Evolutionary conservation across 768 basidiomycete genomes (phyloP), one percentile per base, ranked within the genome.

Genomic region (Naganishia onofrii): DNA sequence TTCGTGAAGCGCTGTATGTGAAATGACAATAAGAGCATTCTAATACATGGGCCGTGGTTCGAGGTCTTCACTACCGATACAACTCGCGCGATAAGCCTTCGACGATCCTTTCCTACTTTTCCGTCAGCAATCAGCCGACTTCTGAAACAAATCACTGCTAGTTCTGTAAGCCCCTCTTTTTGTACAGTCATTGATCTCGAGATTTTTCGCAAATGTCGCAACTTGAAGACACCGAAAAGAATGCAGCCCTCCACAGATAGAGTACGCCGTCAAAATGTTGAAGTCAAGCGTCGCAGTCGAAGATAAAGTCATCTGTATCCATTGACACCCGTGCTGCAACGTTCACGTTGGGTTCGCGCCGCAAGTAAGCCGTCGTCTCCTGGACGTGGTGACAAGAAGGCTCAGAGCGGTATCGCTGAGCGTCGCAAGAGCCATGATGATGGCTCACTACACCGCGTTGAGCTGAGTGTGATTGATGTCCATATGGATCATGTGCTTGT

Each of bases 211-310:
- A 36, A 36, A 36, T 5, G 12, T 12, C 12, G 36, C 42, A 42
- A 7, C 15, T 42, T 15, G 9, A 42, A 42, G 15, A 42, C 13
- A 42, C 42, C 42, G 5, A 15, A 42, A 42, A 8, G 42, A 42
- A 42, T 42, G 42, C 15, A 42, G 42, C 13, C 42, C 42, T 8
- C 42, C 15, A 42, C 7, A 4, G 13, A 46, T 46, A 15, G 17
- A 46, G 48, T n/a, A 4, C 23, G 7, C 12, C 21, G 48, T 51
- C n/a, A n/a, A 51, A 3, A n/a, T 2, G 6, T 51, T 21, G 3
- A 51, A 51, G 19, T 63, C 60, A 63, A 44, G 38, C 36, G 9
- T 63, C 60, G 23, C 60, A 63, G 4, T 63, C 60, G 60, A 63
- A 63, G 3, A 63, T 42, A 12, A 63, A 21, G 42, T 63, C 60